Evolutionary conservation across 2,329 filamentous ascomycete species (phyloP), one percentile per base, ranked within the genome.

Genomic region (Geosmithia flava): DNA sequence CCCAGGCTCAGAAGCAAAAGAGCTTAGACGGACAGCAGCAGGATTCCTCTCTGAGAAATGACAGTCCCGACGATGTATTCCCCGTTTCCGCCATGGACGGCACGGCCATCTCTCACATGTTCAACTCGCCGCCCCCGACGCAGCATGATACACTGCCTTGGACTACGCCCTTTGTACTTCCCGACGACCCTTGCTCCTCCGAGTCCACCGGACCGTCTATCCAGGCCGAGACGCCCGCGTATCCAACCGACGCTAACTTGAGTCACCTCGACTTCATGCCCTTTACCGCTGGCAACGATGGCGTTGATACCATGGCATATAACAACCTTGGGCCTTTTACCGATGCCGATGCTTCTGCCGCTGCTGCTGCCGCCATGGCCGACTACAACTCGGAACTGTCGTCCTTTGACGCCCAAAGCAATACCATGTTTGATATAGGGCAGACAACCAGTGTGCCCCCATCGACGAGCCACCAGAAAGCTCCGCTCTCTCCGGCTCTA

Each of bases 1-100:
- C 41, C 11, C 50, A 48, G 42, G 49, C 19, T 27, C 47, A 41
- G 49, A 42, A 23, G 42, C 46, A 19, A 29, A 19, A 30, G 30
- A 5, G 29, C 3, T 23, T 8, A 16, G 41, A 20, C 19, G 43
- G 4, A 13, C 27, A 23, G 27, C 20, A 45, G 43, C 17, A 17
- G n/a, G 16, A 45, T 11, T 7, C 27, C 5, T 11, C 33, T 16
- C 6, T 16, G 3, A 11, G 33, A 16, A 37, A 37, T 37, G 33
- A 37, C 11, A 37, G 33, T 7, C 33, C 33, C 33, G 33, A 16
- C 10, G 33, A 37, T 37, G 33, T 11, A 11, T 37, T 37, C 33
- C 11, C 33, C 11, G 6, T 37, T 11, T 11, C 33, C 33, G 33
- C 33, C 33, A 37, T 37, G 33, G 33, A 37, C 15, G 11, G 13